phyloP scores from a whole-genome alignment of 2,329 filamentous ascomycete genomes.

The Nigrospora sphaerica region DNA sequence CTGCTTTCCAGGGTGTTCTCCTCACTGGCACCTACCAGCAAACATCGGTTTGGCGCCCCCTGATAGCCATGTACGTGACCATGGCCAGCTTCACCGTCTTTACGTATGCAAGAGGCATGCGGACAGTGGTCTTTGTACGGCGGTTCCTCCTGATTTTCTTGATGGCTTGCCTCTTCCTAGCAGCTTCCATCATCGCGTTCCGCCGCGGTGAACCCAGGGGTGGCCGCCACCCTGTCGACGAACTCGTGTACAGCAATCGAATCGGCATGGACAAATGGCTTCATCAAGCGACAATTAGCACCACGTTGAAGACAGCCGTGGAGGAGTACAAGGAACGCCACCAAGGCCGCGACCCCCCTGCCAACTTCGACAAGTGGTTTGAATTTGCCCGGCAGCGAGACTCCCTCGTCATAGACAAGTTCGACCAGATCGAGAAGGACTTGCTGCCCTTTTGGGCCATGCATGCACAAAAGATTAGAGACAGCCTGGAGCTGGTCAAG shows the following conservation, averaged over 20 bases:
- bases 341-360: constrained; percentile 64
- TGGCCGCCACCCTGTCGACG: constrained; percentile 37
- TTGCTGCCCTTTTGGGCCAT: constrained; percentile 73
- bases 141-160: constrained; percentile 31
- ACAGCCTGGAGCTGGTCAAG: constrained; percentile 38
- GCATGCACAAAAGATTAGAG: constrained; percentile 59
- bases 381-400: constrained; percentile 62
- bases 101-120: constrained; percentile 34
- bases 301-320: constrained; percentile 37
- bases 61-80: constrained; percentile 31
- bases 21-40: constrained; percentile 39
- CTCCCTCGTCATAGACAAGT: constrained; percentile 72
- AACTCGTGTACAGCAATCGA: constrained; percentile 40
- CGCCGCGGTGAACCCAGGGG: constrained; percentile 18
- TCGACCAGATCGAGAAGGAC: constrained; percentile 69
- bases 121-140: constrained; percentile 33
- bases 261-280: constrained; percentile 43
- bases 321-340: constrained; percentile 43
- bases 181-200: constrained; percentile 28
- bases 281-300: constrained; percentile 37
- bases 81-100: constrained; percentile 34
- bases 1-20: constrained; percentile 26
- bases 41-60: constrained; percentile 24
- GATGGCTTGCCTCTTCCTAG: constrained; percentile 28
- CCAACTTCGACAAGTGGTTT: constrained; percentile 80